phyloP scores from a whole-genome alignment of 2,329 filamentous ascomycete species.

The Aspergillus tubingensis region DNA sequence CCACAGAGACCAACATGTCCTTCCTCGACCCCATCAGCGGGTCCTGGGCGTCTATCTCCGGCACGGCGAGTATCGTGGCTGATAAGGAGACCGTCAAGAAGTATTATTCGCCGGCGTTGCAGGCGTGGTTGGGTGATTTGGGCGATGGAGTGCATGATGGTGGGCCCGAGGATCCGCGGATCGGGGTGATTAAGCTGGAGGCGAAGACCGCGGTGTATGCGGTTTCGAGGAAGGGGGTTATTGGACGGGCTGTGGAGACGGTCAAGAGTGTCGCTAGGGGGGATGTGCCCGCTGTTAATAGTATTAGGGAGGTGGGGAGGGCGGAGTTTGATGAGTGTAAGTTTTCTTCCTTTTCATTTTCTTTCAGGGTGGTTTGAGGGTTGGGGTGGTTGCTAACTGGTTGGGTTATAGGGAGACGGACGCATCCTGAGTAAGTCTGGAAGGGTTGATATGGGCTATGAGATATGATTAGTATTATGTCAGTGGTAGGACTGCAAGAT shows the following conservation, averaged over 20 bases:
- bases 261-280: slow-evolving; percentile 75
- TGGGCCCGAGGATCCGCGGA: slow-evolving; percentile 75
- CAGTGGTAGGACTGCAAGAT: not conserved
- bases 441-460: not conserved
- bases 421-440: slow-evolving; percentile 18
- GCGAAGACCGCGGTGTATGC: slow-evolving; percentile 73
- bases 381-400: slow-evolving; percentile 11
- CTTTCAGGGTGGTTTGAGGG: not conserved
- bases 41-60: slow-evolving; percentile 87
- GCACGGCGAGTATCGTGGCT: slow-evolving; percentile 67
- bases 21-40: slow-evolving; percentile 72
- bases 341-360: slow-evolving; percentile 15
- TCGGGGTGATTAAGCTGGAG: slow-evolving; percentile 77
- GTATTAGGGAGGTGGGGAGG: slow-evolving; percentile 71
- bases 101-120: slow-evolving; percentile 72
- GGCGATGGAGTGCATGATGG: slow-evolving; percentile 83
- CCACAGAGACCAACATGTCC: slow-evolving; percentile 73
- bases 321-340: slow-evolving; percentile 64
- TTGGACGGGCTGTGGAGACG: slow-evolving; percentile 68
- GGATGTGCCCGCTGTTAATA: slow-evolving; percentile 70
- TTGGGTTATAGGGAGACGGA: slow-evolving; percentile 31
- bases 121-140: slow-evolving; percentile 84
- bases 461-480: not conserved
- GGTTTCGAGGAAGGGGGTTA: slow-evolving; percentile 61
- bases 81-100: slow-evolving; percentile 70